Evolutionary conservation across 176 grass and related monocot genomes (phyloP).

Genomic region (Eremochloa ophiuroides): DNA sequence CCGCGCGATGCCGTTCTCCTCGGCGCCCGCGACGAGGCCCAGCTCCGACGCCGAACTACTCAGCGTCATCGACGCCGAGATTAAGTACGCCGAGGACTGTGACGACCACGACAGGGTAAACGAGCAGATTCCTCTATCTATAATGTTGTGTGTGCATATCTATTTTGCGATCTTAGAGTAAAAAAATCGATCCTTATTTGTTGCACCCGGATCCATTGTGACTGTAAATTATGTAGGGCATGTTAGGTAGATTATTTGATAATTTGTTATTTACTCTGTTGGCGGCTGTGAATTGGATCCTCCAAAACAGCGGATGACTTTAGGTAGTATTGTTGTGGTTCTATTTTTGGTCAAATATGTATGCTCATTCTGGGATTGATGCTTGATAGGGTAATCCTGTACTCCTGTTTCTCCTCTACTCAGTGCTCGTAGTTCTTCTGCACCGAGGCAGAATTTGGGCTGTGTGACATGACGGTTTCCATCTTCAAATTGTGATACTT

Average conservation of each 20-base stretch:
- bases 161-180: neutral
- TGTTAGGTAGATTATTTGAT: neutral
- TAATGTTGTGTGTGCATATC: neutral
- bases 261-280: neutral
- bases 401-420: neutral
- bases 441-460: neutral
- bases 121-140: neutral
- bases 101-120: conserved; percentile 69
- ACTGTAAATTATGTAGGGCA: neutral
- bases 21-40: conserved; percentile 29
- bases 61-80: conserved; percentile 62
- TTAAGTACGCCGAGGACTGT: conserved; percentile 73
- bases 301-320: neutral
- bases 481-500: neutral
- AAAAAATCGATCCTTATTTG: neutral
- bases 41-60: conserved; percentile 51
- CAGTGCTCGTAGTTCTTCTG: neutral
- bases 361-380: neutral
- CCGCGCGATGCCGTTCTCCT: conserved; percentile 48
- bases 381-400: neutral
- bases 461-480: neutral
- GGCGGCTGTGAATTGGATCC: neutral
- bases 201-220: neutral
- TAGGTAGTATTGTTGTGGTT: neutral
- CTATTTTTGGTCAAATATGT: neutral